A percentile compares a stretch with the other conserved stretches of the same genome.
These are phyloP conservation scores for Paramarasmius palmivorus DNA, from an alignment of 1,284 basidiomycete genomes.

Conservation along the genomic window DNA sequence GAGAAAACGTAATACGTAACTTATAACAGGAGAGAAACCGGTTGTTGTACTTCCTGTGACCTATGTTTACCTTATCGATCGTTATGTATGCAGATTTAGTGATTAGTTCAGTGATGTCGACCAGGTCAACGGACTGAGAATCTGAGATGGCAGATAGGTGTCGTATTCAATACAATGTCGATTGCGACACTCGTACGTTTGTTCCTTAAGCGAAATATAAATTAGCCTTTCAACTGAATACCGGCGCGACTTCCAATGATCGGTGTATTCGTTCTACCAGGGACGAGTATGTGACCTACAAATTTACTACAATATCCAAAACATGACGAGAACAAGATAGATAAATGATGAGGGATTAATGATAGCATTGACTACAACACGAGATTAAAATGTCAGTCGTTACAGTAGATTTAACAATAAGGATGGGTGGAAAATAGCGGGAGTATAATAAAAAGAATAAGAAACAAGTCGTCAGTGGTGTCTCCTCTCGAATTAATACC, in stretches of 20 bases:
- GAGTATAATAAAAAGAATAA: neutral
- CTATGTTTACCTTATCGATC: constrained; percentile 2
- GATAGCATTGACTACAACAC: no score
- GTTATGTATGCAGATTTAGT: neutral
- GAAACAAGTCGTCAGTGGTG: neutral
- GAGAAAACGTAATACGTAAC: neutral
- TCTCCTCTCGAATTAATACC: neutral
- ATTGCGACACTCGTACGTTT: neutral
- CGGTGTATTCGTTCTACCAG: neutral
- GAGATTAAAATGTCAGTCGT: neutral
- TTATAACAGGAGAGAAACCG: constrained; percentile 3
- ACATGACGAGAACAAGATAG: neutral
- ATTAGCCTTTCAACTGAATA: constrained; percentile 2
- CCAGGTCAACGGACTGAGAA: neutral
- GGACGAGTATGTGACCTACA: neutral
- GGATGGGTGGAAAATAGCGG: neutral
- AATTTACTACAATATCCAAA: neutral
- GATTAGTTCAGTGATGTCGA: neutral
- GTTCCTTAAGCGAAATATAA: neutral
- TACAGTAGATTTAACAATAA: neutral
- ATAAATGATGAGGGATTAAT: neutral
- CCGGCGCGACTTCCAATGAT: neutral
- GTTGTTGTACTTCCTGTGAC: neutral
- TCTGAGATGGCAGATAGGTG: neutral
- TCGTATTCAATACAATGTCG: neutral